Percentiles rank a stretch among this genome's conserved stretches.
Conservation (phyloP, 2,329 filamentous ascomycete species). For the Madurella fahalii region DNA sequence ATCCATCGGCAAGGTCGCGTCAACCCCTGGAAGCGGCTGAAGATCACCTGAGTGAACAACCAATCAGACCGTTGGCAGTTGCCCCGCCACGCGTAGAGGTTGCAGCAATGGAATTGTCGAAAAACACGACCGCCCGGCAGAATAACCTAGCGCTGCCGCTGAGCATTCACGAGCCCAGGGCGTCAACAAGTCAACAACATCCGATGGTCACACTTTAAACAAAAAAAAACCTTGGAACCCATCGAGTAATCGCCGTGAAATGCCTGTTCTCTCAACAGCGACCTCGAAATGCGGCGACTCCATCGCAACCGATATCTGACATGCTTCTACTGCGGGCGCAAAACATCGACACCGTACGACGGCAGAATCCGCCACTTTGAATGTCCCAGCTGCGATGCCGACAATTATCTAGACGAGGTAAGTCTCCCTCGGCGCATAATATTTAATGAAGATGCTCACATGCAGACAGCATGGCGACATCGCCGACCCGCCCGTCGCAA, state of each 20-base stretch:
- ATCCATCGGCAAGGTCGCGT: too few species aligned
- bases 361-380: slow-evolving; percentile 61
- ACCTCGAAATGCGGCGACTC: slow-evolving; percentile 40
- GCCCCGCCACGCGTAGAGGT: background rate
- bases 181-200: slow-evolving; percentile 11
- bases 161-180: background rate
- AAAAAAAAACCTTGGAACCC: background rate
- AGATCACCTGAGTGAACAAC: background rate
- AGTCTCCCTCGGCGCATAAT: slow-evolving; percentile 21
- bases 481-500: slow-evolving; percentile 73
- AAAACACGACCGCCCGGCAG: slow-evolving; percentile 29
- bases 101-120: background rate
- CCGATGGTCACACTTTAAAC: background rate
- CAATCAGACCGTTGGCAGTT: slow-evolving; percentile 6
- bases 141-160: slow-evolving; percentile 11
- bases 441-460: background rate
- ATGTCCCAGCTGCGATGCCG: slow-evolving; percentile 75
- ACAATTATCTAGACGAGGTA: slow-evolving; percentile 87
- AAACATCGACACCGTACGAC: slow-evolving; percentile 57
- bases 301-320: slow-evolving; percentile 45
- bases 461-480: slow-evolving; percentile 73
- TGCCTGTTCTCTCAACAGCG: slow-evolving; percentile 10
- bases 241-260: slow-evolving; percentile 13
- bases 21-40: background rate
- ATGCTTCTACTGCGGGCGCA: slow-evolving; percentile 82